Evolutionary conservation across 148 eudicot species (phyloP).

Genomic region (Diospyros lotus): DNA sequence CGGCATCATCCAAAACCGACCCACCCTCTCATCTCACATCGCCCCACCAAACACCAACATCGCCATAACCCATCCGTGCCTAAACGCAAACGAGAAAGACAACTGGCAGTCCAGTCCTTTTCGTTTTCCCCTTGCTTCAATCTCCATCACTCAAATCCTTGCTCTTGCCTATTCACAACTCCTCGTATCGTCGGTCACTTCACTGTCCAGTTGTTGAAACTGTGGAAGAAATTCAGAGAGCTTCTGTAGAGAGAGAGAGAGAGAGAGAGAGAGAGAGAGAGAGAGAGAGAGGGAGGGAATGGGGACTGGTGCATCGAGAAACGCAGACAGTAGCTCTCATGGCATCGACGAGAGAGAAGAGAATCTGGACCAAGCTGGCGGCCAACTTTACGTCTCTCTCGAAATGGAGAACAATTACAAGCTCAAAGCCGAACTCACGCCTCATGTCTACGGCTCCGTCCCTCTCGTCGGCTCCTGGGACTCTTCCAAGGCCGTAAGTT

Average conservation of each 20-base stretch:
- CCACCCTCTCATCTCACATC: too few relatives aligned
- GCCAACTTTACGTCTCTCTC: constrained; percentile 83
- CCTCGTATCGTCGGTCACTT: background rate
- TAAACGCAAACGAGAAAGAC: too few relatives aligned
- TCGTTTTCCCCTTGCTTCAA: background rate
- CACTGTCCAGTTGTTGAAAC: too few relatives aligned
- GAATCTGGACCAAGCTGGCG: constrained; percentile 38
- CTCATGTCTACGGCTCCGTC: constrained; percentile 88
- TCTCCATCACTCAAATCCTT: constrained; percentile 8
- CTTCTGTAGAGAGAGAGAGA: constrained; percentile 1
- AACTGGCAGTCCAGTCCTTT: too few relatives aligned
- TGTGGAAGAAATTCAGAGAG: background rate
- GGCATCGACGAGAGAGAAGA: constrained; percentile 54
- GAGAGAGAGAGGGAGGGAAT: constrained; percentile 28
- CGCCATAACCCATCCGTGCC: too few relatives aligned
- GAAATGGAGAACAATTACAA: constrained; percentile 63
- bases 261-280: constrained; percentile 14
- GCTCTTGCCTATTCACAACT: constrained; percentile 5
- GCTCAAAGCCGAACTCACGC: constrained; percentile 50
- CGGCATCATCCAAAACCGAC: too few relatives aligned
- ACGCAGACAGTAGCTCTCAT: constrained; percentile 35
- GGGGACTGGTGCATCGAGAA: constrained; percentile 71
- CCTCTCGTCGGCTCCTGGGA: constrained; percentile 94
- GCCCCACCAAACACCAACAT: too few relatives aligned
- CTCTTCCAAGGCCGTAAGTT: constrained; percentile 64